Conservation (phyloP, 345 rosid genomes). For the Viola odorata region DNA sequence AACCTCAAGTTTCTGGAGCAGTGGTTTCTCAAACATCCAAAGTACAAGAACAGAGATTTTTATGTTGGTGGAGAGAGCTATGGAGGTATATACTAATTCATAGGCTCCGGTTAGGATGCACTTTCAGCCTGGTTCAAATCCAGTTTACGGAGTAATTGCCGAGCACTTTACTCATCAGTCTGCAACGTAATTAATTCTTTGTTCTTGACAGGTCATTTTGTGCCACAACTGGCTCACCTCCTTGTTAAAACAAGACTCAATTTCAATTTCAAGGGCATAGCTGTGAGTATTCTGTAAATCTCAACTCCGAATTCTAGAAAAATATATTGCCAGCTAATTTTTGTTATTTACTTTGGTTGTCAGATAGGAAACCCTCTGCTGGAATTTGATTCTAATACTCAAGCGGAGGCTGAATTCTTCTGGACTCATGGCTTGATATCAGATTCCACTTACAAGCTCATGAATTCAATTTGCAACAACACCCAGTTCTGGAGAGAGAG, state of each 20-base stretch:
- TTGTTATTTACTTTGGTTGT: too few species aligned
- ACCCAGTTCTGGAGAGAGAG: constrained; percentile 30
- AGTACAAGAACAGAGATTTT: constrained; percentile 9
- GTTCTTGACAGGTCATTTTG: constrained; percentile 43
- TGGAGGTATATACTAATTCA: not conserved
- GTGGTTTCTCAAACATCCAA: constrained; percentile 1
- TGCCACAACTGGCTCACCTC: constrained; percentile 47
- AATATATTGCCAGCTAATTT: too few species aligned
- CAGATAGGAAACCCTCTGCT: constrained; percentile 46
- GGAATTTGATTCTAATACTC: constrained; percentile 37
- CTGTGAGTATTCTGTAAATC: constrained; percentile 33
- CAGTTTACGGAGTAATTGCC: too few species aligned
- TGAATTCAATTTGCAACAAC: constrained; percentile 27
- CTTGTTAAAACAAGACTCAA: constrained; percentile 24
- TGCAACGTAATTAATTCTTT: too few species aligned
- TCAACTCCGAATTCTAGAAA: too few species aligned
- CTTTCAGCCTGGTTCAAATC: too few species aligned
- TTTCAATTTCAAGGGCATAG: constrained; percentile 38
- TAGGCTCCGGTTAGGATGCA: too few species aligned
- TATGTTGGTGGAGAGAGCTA: constrained; percentile 8
- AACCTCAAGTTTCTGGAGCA: constrained; percentile 6
- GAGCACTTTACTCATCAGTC: too few species aligned
- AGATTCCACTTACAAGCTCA: constrained; percentile 34
- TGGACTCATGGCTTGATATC: constrained; percentile 59
- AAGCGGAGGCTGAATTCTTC: constrained; percentile 29